phyloP scores from a whole-genome alignment of 305 asterid species.

The Fraxinus xanthoxyloides region DNA sequence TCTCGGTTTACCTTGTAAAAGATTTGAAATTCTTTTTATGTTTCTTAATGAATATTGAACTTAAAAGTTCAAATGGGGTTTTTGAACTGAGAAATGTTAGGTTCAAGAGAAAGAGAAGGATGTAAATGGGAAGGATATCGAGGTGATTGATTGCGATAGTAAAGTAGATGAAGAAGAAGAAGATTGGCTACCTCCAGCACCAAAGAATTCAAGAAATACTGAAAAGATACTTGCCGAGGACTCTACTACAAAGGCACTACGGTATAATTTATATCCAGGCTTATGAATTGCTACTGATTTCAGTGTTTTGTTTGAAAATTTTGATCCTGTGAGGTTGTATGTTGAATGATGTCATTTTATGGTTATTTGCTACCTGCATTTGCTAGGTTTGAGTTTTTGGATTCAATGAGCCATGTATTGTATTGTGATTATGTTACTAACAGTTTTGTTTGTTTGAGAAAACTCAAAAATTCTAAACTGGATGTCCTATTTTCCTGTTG shows the following conservation, averaged over 20 bases:
- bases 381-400: neutral
- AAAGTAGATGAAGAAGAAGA: slow-evolving; percentile 69
- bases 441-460: no score
- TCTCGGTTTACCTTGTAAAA: slow-evolving; percentile 2
- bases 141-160: slow-evolving; percentile 43
- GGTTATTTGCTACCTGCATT: neutral
- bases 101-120: slow-evolving; percentile 34
- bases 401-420: neutral
- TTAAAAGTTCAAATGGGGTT: slow-evolving; percentile 6
- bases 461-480: neutral
- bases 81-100: slow-evolving; percentile 34
- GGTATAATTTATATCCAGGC: slow-evolving; percentile 37
- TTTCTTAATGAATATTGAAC: slow-evolving; percentile 10
- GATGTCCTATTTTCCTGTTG: neutral
- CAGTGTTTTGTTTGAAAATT: neutral
- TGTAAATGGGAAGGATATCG: slow-evolving; percentile 33
- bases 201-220: slow-evolving; percentile 32
- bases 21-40: neutral
- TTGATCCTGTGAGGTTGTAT: neutral
- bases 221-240: slow-evolving; percentile 39
- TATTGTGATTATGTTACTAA: no score
- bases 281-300: neutral
- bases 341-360: neutral
- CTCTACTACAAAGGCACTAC: slow-evolving; percentile 73
- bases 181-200: slow-evolving; percentile 90